Conservation (phyloP, 2,329 filamentous ascomycete species). For the Stemphylium lycopersici region DNA sequence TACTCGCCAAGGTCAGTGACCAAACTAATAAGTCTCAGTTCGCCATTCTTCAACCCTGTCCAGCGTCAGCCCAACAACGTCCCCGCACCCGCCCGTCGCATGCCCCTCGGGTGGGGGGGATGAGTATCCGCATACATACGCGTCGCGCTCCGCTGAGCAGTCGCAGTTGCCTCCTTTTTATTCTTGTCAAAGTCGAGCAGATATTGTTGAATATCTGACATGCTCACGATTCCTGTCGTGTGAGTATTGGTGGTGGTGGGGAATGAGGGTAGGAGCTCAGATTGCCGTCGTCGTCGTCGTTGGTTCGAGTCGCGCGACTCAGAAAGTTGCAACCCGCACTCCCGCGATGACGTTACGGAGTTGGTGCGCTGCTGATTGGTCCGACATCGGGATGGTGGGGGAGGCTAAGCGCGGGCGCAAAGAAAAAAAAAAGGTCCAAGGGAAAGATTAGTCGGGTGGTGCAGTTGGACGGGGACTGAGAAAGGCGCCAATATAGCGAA, state of each 20-base stretch:
- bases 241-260: not conserved
- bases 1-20: conserved; percentile 70
- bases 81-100: conserved; percentile 11
- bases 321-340: conserved; percentile 15
- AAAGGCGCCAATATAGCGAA: not conserved
- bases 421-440: conserved; percentile 17
- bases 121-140: conserved; percentile 33
- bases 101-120: not conserved
- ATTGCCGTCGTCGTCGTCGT: not conserved
- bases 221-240: conserved; percentile 37
- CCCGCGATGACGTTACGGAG: conserved; percentile 25
- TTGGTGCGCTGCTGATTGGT: conserved; percentile 26
- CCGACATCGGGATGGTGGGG: conserved; percentile 27
- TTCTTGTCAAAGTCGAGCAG: conserved; percentile 58
- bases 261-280: not conserved
- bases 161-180: conserved; percentile 53
- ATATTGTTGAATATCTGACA: conserved; percentile 61
- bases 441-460: conserved; percentile 3
- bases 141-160: conserved; percentile 52
- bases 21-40: conserved; percentile 66
- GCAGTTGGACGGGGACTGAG: not conserved
- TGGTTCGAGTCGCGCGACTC: conserved; percentile 9
- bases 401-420: conserved; percentile 11
- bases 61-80: conserved; percentile 20
- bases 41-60: conserved; percentile 63